Percentiles rank a stretch among this genome's conserved stretches.
Evolutionary conservation across 2,329 filamentous ascomycete genomes (phyloP).

Genomic region (Ophiosphaerella korrae): DNA sequence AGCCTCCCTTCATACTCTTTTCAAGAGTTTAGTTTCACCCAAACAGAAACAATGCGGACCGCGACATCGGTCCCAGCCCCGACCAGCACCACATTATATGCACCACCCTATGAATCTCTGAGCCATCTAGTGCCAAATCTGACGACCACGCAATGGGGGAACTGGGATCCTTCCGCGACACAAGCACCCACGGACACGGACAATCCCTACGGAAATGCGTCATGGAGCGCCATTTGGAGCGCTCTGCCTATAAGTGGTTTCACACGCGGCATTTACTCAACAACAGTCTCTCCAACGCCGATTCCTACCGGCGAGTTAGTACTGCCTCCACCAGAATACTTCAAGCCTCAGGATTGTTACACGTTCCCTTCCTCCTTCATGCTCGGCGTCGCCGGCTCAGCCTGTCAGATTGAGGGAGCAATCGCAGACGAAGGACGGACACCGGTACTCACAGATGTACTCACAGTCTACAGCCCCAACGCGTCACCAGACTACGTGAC

Average conservation of each 20-base stretch:
- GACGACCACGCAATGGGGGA: slow-evolving; percentile 50
- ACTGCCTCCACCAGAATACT: slow-evolving; percentile 60
- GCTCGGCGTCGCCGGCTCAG: slow-evolving; percentile 36
- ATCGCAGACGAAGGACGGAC: slow-evolving; percentile 40
- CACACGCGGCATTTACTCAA: slow-evolving; percentile 49
- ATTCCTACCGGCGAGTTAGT: slow-evolving; percentile 61
- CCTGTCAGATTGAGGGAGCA: slow-evolving; percentile 37
- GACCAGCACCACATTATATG: slow-evolving; percentile 43
- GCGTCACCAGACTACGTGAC: slow-evolving; percentile 32
- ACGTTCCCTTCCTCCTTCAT: slow-evolving; percentile 56
- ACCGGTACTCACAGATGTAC: slow-evolving; percentile 25
- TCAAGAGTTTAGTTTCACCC: slow-evolving; percentile 44
- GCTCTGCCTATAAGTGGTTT: slow-evolving; percentile 43
- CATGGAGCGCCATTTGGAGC: slow-evolving; percentile 48
- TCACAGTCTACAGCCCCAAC: slow-evolving; percentile 15
- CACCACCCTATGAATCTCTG: slow-evolving; percentile 43
- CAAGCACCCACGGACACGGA: slow-evolving; percentile 40
- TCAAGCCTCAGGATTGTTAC: slow-evolving; percentile 56
- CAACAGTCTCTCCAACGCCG: slow-evolving; percentile 61
- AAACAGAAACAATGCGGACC: slow-evolving; percentile 47
- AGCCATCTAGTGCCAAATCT: slow-evolving; percentile 43
- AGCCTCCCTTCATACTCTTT: slow-evolving; percentile 36
- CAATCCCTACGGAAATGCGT: slow-evolving; percentile 47
- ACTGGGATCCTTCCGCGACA: slow-evolving; percentile 48
- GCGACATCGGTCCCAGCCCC: slow-evolving; percentile 44